These are phyloP conservation scores for Pestalotiopsis sp. DNA, from an alignment of 2,329 filamentous ascomycete genomes.

Conservation along the genomic window DNA sequence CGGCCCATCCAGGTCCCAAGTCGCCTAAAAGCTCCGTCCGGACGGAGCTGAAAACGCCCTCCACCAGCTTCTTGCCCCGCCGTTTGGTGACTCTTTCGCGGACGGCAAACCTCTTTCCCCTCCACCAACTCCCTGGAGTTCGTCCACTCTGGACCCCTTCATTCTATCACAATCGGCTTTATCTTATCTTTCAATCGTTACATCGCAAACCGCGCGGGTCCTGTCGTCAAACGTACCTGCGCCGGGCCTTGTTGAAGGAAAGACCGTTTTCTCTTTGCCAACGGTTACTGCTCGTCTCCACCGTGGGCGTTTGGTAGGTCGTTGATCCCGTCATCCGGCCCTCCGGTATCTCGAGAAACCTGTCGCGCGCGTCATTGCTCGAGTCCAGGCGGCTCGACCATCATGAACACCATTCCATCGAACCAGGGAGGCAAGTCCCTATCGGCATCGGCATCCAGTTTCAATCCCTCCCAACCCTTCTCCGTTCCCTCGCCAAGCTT, in stretches of 20 bases:
- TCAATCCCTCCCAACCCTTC: constrained; percentile 42
- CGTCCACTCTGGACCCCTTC: constrained; percentile 33
- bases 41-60: not conserved
- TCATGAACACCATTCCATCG: constrained; percentile 38
- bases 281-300: not conserved
- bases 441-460: constrained; percentile 44
- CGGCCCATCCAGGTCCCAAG: not conserved
- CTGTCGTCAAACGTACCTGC: not conserved
- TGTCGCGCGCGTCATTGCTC: not conserved
- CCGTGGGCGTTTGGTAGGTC: not conserved
- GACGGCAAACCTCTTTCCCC: constrained; percentile 13
- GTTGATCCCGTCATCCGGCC: not conserved
- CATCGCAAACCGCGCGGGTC: not conserved
- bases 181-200: constrained; percentile 4
- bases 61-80: constrained; percentile 25
- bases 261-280: not conserved
- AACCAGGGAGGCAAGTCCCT: constrained; percentile 55
- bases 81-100: constrained; percentile 26
- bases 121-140: constrained; percentile 28
- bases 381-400: constrained; percentile 21
- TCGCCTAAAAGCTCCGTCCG: not conserved
- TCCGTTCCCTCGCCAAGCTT: constrained; percentile 47
- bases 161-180: constrained; percentile 4
- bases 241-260: not conserved
- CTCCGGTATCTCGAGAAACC: constrained; percentile 1